A percentile compares a stretch with the other conserved stretches of the same genome.
phyloP scores from a whole-genome alignment of 108 stramenopile genomes.

The Phaeodactylum tricornutum region DNA sequence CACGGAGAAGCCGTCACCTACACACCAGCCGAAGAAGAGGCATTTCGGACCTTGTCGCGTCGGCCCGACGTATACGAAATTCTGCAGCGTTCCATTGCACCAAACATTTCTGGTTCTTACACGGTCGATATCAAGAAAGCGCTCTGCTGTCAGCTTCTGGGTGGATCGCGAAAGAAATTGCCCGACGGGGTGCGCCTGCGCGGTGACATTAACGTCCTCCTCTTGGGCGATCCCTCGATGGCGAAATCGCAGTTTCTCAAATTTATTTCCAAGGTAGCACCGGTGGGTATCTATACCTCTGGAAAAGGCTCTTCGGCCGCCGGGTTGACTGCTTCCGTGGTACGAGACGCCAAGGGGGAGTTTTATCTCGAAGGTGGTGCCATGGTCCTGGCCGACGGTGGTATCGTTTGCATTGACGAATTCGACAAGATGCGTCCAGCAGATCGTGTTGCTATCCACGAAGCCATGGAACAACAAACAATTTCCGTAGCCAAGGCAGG shows the following conservation, averaged over 20 bases:
- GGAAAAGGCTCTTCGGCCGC: constrained; percentile 97
- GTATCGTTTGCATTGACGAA: constrained; percentile 98
- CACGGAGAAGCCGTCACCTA: constrained; percentile 76
- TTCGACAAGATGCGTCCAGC: constrained; percentile 94
- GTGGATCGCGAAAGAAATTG: constrained; percentile 79
- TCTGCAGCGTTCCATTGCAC: constrained; percentile 81
- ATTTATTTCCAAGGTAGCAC: constrained; percentile 86
- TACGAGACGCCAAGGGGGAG: constrained; percentile 86
- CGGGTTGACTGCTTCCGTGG: constrained; percentile 95
- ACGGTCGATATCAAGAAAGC: constrained; percentile 98
- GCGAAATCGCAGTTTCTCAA: constrained; percentile 96
- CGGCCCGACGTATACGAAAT: constrained; percentile 85
- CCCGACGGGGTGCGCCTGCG: constrained; percentile 95
- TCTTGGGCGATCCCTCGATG: constrained; percentile 96
- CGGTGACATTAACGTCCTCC: constrained; percentile 96
- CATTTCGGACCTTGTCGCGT: constrained; percentile 69
- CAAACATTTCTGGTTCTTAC: constrained; percentile 91
- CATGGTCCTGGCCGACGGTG: constrained; percentile 99
- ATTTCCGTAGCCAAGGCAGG: constrained; percentile 98
- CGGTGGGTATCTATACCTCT: constrained; percentile 97
- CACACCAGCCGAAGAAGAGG: constrained; percentile 93
- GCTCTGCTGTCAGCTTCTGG: constrained; percentile 85
- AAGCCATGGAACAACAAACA: constrained; percentile 99
- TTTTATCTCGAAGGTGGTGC: constrained; percentile 99
- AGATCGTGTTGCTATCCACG: constrained; percentile 98